Evolutionary conservation across 345 rosid genomes (phyloP), one percentile per base, ranked within the genome.

Genomic region (Cardamine chenopodiifolia): DNA sequence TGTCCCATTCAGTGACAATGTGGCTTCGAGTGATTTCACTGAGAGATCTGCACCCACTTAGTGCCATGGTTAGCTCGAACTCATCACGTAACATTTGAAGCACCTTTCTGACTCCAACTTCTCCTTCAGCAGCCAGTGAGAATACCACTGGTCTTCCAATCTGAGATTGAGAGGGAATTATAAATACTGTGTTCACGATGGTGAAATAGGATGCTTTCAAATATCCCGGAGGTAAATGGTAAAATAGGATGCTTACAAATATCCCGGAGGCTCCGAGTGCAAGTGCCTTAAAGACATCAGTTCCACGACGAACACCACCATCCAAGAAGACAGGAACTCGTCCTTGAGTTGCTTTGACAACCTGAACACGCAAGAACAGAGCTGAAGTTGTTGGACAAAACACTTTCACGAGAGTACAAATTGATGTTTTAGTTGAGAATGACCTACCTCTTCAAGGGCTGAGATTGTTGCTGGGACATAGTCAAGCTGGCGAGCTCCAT

Each of bases 251-350:
- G 73, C 97, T 87, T 83, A 91, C 97, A 84, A 93, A 91, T 77
- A 91, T 82, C 60, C 96, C 98, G 2, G 96, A 84, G 32, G 98
- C 98, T 70, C 98, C 98, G 39, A 93, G 83, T 28, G 98, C 98
- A 53, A 93, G 78, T 47, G 98, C 97, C 78, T 93, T 93, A 83
- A 93, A 90, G 60, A 90, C 97, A 80, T 93, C 97, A 0, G 98
- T 93, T 62, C 98, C 98, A 29, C 97, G 97, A 20, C 96, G 81
- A 71, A 93, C 97, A 71, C 98, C 98, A 25, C 98, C 98, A 74
- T 93, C 96, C 25, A 93, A 83, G 82, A 93, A 89, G 34, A 93
- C 97, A 12, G 98, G 98, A 63, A 93, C 65, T 15, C 89, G 74
- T 50, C 97, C 98, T 78, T 89, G 92, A 15, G 88, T 88, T 42